Evolutionary conservation across 2,329 filamentous ascomycete species (phyloP).

Genomic region (Zasmidium cellare): DNA sequence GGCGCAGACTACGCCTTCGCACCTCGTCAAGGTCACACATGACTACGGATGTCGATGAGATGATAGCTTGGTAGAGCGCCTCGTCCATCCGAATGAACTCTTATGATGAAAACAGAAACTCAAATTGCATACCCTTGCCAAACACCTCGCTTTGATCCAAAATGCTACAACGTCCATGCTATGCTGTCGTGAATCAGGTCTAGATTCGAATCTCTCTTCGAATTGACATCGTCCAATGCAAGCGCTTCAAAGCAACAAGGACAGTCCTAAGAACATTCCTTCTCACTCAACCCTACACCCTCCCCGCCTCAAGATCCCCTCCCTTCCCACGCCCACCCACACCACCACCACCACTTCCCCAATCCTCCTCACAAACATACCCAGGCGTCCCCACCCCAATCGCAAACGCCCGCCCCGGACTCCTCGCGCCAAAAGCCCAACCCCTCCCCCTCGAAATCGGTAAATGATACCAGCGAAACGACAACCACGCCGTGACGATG

Average conservation of each 20-base stretch:
- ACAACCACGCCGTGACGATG: constrained; percentile 66
- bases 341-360: constrained; percentile 27
- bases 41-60: not conserved
- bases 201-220: no score
- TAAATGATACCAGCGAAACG: constrained; percentile 83
- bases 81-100: not conserved
- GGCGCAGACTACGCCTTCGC: not conserved
- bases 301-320: constrained; percentile 3
- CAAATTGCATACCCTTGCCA: not conserved
- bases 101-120: not conserved
- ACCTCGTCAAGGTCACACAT: not conserved
- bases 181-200: no score
- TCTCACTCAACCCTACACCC: no score
- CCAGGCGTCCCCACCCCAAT: constrained; percentile 62
- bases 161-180: not conserved
- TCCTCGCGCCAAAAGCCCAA: constrained; percentile 82
- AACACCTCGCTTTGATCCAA: not conserved
- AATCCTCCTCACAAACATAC: constrained; percentile 51
- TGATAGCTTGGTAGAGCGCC: not conserved
- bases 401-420: constrained; percentile 69
- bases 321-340: not conserved
- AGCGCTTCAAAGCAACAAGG: no score
- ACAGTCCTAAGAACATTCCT: no score
- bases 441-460: constrained; percentile 77
- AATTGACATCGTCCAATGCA: no score